Evolutionary conservation across 2,329 filamentous ascomycete genomes (phyloP).

Genomic region (Xylariaceae sp.): DNA sequence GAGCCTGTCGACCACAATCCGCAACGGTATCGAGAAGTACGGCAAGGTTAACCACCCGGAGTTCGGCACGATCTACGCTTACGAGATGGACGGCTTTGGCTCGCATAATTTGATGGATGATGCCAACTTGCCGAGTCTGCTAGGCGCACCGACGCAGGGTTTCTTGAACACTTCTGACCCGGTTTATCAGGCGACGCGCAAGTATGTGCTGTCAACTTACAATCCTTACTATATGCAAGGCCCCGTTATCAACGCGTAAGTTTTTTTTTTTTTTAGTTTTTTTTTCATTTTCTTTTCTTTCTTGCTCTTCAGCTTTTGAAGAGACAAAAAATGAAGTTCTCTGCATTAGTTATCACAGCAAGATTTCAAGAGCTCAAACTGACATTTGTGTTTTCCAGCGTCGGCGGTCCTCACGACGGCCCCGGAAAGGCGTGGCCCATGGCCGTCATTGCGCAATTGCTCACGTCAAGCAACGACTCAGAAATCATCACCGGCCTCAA

Average conservation of each 20-base stretch:
- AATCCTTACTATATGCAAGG: conserved; percentile 70
- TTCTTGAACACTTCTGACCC: conserved; percentile 45
- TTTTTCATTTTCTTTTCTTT: too few species aligned
- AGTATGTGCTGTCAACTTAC: conserved; percentile 65
- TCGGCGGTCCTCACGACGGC: conserved; percentile 50
- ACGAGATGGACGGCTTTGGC: conserved; percentile 64
- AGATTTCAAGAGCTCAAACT: too few species aligned
- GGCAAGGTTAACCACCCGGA: conserved; percentile 59
- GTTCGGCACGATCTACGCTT: conserved; percentile 63
- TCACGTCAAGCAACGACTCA: conserved; percentile 50
- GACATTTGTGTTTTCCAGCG: conserved; percentile 25
- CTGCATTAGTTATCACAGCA: conserved; percentile 6
- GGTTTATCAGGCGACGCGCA: conserved; percentile 69
- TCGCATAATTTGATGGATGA: conserved; percentile 57
- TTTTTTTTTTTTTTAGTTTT: conserved; percentile 28
- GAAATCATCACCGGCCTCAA: conserved; percentile 35
- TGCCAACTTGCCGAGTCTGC: conserved; percentile 56
- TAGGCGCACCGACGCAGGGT: conserved; percentile 54
- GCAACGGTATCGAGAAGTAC: conserved; percentile 61
- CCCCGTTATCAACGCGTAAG: conserved; percentile 44
- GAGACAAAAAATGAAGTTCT: too few species aligned
- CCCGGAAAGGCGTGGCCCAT: conserved; percentile 83
- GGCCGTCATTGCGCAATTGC: conserved; percentile 72
- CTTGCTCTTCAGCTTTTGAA: too few species aligned
- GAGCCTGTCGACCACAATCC: conserved; percentile 54